A percentile compares a stretch with the other conserved stretches of the same genome.
These are phyloP conservation scores for Melaleuca alternifolia DNA, from an alignment of 345 rosid genomes.

Conservation along the genomic window DNA sequence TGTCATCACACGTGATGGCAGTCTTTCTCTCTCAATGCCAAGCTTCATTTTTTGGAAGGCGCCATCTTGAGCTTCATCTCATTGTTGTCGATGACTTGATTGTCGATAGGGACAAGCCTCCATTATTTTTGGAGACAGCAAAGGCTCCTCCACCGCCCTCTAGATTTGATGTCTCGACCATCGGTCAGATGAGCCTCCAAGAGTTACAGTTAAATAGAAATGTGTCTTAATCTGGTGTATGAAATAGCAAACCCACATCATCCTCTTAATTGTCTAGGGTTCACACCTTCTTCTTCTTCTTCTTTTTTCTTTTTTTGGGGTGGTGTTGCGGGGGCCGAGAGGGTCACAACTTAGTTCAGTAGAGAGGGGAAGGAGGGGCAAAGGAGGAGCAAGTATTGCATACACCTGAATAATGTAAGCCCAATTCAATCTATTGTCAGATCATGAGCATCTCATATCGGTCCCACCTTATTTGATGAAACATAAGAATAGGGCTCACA, in stretches of 20 bases:
- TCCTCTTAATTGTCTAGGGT: neutral
- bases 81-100: neutral
- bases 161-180: too few relatives aligned
- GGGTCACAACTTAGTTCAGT: neutral
- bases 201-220: neutral
- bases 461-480: neutral
- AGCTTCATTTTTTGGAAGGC: neutral
- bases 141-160: too few relatives aligned
- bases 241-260: slow-evolving; percentile 37
- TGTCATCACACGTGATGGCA: too few relatives aligned
- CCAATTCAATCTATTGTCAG: neutral
- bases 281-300: neutral
- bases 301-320: too few relatives aligned
- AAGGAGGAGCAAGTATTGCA: neutral
- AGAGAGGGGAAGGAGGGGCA: neutral
- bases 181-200: neutral
- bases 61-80: neutral
- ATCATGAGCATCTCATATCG: neutral
- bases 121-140: neutral
- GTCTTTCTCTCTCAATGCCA: too few relatives aligned
- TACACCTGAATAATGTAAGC: neutral
- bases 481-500: neutral
- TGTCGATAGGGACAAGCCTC: neutral
- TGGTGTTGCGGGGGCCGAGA: too few relatives aligned
- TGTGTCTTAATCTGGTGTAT: neutral